These are phyloP conservation scores for Syncephalis plumigaleata DNA, from an alignment of 371 early-diverging fungal species.

Conservation along the genomic window DNA sequence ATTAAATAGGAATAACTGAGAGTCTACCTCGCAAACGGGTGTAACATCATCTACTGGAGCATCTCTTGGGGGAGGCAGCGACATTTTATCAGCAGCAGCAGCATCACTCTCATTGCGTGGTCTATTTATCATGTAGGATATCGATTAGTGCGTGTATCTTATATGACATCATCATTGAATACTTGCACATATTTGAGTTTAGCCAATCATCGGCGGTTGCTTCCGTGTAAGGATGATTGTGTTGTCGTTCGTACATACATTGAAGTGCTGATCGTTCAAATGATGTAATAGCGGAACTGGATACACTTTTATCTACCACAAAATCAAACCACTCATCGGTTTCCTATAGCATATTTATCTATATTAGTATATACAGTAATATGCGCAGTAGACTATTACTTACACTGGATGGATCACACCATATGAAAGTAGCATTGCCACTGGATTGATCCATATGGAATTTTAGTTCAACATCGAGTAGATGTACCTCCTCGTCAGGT, in stretches of 20 bases:
- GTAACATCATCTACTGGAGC: no score
- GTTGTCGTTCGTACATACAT: constrained; percentile 49
- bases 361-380: not conserved
- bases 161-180: no score
- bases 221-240: constrained; percentile 20
- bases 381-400: constrained; percentile 10
- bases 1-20: no score
- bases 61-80: not conserved
- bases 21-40: no score
- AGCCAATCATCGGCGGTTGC: constrained; percentile 36
- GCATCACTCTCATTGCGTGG: no score
- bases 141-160: no score
- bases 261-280: constrained; percentile 39
- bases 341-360: constrained; percentile 6
- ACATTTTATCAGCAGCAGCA: no score
- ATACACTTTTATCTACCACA: constrained; percentile 20
- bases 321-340: constrained; percentile 16
- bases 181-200: constrained; percentile 20
- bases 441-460: constrained; percentile 8
- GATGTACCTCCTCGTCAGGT: not conserved
- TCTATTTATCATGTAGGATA: no score
- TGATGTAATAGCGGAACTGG: constrained; percentile 16
- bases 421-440: constrained; percentile 10
- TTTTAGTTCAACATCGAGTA: not conserved
- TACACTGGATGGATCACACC: constrained; percentile 13